Percentiles rank a stretch among this genome's conserved stretches.
Evolutionary conservation across 805 yeast genomes (phyloP).

Genomic region (Naumovozyma castellii): DNA sequence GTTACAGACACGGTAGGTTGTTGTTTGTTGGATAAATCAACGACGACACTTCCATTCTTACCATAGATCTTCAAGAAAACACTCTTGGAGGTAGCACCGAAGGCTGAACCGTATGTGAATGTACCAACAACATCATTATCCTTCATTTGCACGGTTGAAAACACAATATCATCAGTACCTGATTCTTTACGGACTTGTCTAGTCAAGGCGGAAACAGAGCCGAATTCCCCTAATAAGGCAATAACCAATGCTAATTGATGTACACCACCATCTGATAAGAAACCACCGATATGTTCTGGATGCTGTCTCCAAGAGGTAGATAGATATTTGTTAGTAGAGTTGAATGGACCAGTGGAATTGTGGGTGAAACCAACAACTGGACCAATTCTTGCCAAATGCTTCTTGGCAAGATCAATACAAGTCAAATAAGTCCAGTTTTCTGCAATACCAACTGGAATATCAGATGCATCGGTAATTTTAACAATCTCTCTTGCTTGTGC

Average conservation of each 20-base stretch:
- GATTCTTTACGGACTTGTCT: conserved; percentile 66
- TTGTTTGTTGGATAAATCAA: conserved; percentile 47
- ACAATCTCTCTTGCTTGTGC: conserved; percentile 77
- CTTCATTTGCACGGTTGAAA: conserved; percentile 53
- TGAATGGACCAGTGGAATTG: conserved; percentile 66
- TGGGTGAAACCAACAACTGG: conserved; percentile 58
- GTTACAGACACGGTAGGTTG: conserved; percentile 32
- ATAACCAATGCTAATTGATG: conserved; percentile 87
- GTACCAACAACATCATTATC: conserved; percentile 65
- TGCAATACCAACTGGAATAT: conserved; percentile 62
- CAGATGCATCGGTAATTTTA: conserved; percentile 47
- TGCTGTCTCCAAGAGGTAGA: conserved; percentile 77
- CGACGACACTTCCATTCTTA: conserved; percentile 60
- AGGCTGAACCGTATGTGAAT: conserved; percentile 78
- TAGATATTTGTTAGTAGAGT: conserved; percentile 48
- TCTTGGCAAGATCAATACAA: conserved; percentile 45
- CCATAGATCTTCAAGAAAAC: conserved; percentile 68
- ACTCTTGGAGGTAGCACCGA: conserved; percentile 70
- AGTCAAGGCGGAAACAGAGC: conserved; percentile 64
- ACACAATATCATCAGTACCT: conserved; percentile 76
- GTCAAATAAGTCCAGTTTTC: conserved; percentile 81
- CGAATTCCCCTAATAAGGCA: conserved; percentile 67
- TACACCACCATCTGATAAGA: conserved; percentile 89
- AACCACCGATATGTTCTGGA: conserved; percentile 92
- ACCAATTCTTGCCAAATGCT: conserved; percentile 64